These are phyloP conservation scores for Eimeria sp. DNA, from an alignment of 169 alveolate genomes.

Conservation along the genomic window DNA sequence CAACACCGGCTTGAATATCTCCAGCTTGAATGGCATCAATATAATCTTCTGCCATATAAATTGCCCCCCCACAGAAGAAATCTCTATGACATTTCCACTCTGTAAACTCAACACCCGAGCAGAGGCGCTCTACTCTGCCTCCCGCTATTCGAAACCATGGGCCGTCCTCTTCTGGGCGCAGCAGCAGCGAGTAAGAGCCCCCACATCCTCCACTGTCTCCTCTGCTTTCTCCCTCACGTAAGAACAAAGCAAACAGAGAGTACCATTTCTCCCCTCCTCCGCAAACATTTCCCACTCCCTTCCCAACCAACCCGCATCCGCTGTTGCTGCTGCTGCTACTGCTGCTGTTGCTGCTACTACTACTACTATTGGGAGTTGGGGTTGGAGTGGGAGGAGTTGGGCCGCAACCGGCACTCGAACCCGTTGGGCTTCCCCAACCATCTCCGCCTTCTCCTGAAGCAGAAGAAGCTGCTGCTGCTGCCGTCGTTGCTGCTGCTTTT, in stretches of 20 bases:
- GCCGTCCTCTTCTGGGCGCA: constrained; percentile 94
- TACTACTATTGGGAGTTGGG: neutral
- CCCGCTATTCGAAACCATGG: constrained; percentile 94
- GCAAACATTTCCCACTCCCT: constrained; percentile 20
- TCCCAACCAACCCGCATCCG: neutral
- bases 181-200: constrained; percentile 88
- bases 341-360: neutral
- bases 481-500: neutral
- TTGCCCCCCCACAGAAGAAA: constrained; percentile 94
- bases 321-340: neutral
- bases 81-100: constrained; percentile 96
- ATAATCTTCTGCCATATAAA: constrained; percentile 94
- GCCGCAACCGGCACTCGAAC: neutral
- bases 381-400: too few relatives aligned
- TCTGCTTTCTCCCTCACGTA: constrained; percentile 90
- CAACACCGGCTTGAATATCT: constrained; percentile 89
- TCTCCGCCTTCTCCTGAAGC: neutral
- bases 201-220: constrained; percentile 80
- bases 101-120: constrained; percentile 91
- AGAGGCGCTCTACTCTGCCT: constrained; percentile 91
- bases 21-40: constrained; percentile 80
- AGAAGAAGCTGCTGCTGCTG: constrained; percentile 31
- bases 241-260: constrained; percentile 90
- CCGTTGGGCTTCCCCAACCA: constrained; percentile 12
- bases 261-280: constrained; percentile 89